Percentiles rank a stretch among this genome's conserved stretches.
Evolutionary conservation across 257 asterid species (phyloP).

Genomic region (Primulina tabacum): DNA sequence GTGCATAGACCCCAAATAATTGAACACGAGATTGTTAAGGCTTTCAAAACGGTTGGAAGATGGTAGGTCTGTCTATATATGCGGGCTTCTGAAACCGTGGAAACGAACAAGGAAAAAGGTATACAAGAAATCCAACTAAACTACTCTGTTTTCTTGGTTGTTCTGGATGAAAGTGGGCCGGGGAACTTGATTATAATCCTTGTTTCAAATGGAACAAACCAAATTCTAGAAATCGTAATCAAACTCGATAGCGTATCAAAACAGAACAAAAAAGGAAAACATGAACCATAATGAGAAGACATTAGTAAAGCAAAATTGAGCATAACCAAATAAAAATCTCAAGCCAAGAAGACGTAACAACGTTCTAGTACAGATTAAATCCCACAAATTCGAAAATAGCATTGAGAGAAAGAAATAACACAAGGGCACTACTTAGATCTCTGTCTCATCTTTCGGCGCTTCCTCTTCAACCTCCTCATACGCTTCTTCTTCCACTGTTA

Average conservation of each 20-base stretch:
- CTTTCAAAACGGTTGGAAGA: not conserved
- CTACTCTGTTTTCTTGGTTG: not conserved
- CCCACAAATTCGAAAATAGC: not conserved
- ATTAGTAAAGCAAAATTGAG: not conserved
- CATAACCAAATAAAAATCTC: not conserved
- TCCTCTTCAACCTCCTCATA: slow-evolving; percentile 63
- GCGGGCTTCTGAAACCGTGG: not conserved
- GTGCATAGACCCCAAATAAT: not conserved
- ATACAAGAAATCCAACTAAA: not conserved
- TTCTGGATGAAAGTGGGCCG: not conserved
- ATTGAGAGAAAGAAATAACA: not conserved
- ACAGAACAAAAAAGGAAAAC: not conserved
- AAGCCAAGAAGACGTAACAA: not conserved
- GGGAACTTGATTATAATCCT: not conserved
- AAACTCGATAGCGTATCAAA: not conserved
- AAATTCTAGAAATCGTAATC: not conserved
- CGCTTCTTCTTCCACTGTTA: slow-evolving; percentile 61
- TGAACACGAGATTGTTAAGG: not conserved
- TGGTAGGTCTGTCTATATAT: not conserved
- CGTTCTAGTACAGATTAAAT: too few species aligned
- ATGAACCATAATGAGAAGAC: not conserved
- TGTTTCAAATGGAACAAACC: not conserved
- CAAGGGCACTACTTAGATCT: slow-evolving; percentile 40
- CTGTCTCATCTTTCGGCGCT: slow-evolving; percentile 65
- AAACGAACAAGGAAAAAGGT: not conserved